Conservation (phyloP, 768 basidiomycete species). For the Leucogyrophana mollusca region DNA sequence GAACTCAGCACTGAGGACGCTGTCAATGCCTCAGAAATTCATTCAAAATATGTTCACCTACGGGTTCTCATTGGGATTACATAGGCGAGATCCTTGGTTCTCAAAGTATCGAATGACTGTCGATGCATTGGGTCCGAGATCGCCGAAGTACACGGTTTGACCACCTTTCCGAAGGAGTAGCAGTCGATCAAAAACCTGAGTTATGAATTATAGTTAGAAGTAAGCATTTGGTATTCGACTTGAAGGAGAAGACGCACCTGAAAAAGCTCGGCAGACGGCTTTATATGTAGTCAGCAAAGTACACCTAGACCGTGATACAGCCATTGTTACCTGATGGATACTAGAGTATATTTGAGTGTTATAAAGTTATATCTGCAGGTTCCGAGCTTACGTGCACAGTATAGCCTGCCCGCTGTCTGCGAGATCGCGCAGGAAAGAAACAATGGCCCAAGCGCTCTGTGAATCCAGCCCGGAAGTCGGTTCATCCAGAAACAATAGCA, state of each 20-base stretch:
- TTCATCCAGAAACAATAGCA: conserved; percentile 85
- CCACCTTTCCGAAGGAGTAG: conserved; percentile 79
- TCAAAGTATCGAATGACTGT: conserved; percentile 79
- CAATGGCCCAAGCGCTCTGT: conserved; percentile 83
- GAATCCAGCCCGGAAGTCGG: conserved; percentile 88
- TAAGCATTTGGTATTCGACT: too few species aligned
- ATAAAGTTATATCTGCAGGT: conserved; percentile 4
- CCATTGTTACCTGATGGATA: too few species aligned
- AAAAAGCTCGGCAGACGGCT: conserved; percentile 84
- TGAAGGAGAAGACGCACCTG: too few species aligned
- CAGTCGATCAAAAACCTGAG: conserved; percentile 79
- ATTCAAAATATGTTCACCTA: conserved; percentile 13
- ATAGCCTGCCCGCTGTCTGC: conserved; percentile 85
- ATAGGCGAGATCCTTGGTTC: conserved; percentile 60
- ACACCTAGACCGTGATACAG: background rate
- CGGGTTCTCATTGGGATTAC: conserved; percentile 70
- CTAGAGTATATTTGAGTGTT: conserved; percentile 18
- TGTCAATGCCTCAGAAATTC: too few species aligned
- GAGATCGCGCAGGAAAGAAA: conserved; percentile 70
- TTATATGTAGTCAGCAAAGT: conserved; percentile 37
- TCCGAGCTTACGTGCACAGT: conserved; percentile 68
- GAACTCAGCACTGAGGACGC: conserved; percentile 52
- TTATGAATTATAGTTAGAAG: too few species aligned
- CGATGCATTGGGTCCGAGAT: conserved; percentile 60
- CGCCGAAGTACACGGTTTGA: conserved; percentile 64